Evolutionary conservation across 805 yeast species (phyloP), one percentile per base, ranked within the genome.

Genomic region (Candida odintsovae): DNA sequence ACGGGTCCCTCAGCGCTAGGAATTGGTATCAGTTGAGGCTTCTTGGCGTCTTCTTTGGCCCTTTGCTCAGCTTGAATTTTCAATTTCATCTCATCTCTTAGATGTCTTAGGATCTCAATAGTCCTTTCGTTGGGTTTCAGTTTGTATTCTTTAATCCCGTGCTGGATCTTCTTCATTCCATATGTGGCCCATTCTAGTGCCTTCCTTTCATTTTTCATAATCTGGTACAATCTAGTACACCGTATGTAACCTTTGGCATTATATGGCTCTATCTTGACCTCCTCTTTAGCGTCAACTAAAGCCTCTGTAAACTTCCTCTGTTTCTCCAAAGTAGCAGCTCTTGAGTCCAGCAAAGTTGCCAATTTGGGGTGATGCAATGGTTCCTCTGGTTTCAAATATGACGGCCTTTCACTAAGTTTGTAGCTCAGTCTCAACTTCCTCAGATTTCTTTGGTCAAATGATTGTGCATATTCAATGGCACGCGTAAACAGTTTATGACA

Each of bases 161-260:
- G 26, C 7, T 25, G 38, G 8, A 48, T 20, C 36, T 35, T 25
- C 43, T 39, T 29, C 6, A 53, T 33, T 1, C 58, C 61, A 16
- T 29, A 19, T 1, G 40, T 46, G 28, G 45, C 51, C 2, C 23
- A 25, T 8, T 50, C 42, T 11, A 23, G 37, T 3, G 59, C 58
- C 21, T 36, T 44, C 12, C 31, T 26, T 7, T 42, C 40, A 9
- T 49, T 19, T 2, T 46, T 40, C 42, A 43, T 23, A 2, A 36
- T 2, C 38, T 48, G 50, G 4, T 50, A 45, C 1, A 55, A 31
- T 23, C 51, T 53, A 1, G 55, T 56, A 9, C 48, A 35, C 13
- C 63, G 41, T 2, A 60, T 43, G 22, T 60, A 59, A 1, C 63
- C 59, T 31, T 54, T 53, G 2, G 56, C 45, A 22, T 53, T 58